These are phyloP conservation scores for Vicia sativa DNA, from an alignment of 306 rosid species.

Conservation along the genomic window DNA sequence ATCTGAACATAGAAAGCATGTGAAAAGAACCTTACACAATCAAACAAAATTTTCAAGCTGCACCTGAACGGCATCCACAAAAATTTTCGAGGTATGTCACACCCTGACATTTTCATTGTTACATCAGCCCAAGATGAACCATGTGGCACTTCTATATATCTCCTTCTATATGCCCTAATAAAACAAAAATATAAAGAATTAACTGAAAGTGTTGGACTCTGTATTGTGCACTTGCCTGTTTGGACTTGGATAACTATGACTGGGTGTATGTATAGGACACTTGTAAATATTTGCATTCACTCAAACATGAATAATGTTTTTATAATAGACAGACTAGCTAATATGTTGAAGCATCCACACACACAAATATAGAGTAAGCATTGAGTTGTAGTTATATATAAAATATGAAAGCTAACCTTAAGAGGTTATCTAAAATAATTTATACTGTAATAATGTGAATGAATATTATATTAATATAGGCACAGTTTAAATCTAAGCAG, in stretches of 20 bases:
- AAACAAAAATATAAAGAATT: conserved; percentile 36
- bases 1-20: conserved; percentile 63
- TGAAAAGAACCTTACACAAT: conserved; percentile 32
- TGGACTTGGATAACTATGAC: conserved; percentile 11
- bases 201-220: conserved; percentile 27
- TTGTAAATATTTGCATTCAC: conserved; percentile 18
- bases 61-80: conserved; percentile 88
- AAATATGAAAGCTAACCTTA: conserved; percentile 3
- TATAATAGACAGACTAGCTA: conserved; percentile 22
- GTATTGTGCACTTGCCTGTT: conserved; percentile 11
- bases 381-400: background rate
- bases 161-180: conserved; percentile 87
- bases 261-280: conserved; percentile 13
- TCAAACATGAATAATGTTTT: conserved; percentile 27
- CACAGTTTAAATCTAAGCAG: conserved; percentile 15
- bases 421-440: background rate
- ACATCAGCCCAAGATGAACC: conserved; percentile 96
- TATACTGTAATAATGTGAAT: background rate
- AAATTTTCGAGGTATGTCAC: conserved; percentile 86
- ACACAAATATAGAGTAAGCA: conserved; percentile 2
- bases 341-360: conserved; percentile 24
- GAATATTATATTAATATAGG: background rate
- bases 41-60: conserved; percentile 24
- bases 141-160: conserved; percentile 79
- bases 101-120: conserved; percentile 77